phyloP scores from a whole-genome alignment of 176 grass and related monocot genomes.

The Lolium multiflorum region DNA sequence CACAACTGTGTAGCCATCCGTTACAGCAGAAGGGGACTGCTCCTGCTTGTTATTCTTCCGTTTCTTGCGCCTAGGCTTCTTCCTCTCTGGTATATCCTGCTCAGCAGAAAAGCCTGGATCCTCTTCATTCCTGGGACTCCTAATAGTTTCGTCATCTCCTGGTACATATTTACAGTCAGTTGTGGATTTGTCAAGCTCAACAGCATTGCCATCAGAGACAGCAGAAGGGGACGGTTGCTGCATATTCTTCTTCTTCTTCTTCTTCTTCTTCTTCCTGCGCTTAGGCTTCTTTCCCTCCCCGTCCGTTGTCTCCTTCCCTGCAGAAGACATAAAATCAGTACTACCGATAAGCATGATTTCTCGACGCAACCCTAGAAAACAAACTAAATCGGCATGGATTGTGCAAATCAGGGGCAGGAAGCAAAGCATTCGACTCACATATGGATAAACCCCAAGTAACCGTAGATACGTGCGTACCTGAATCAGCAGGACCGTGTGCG shows the following conservation, averaged over 20 bases:
- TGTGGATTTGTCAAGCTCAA: slow-evolving; percentile 1
- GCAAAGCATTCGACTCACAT: background rate
- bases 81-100: background rate
- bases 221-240: background rate
- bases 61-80: slow-evolving; percentile 17
- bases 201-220: background rate
- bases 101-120: background rate
- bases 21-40: background rate
- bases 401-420: slow-evolving; percentile 24
- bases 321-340: background rate
- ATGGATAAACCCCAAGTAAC: slow-evolving; percentile 20
- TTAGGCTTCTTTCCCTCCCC: slow-evolving; percentile 12
- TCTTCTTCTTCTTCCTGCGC: background rate
- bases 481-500: background rate
- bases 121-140: background rate
- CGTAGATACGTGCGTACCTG: slow-evolving; percentile 30
- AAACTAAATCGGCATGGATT: background rate
- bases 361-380: background rate
- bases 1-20: background rate
- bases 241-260: slow-evolving; percentile 13
- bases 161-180: slow-evolving; percentile 12
- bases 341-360: background rate
- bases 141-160: background rate
- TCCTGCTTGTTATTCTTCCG: slow-evolving; percentile 19
- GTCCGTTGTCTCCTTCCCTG: slow-evolving; percentile 7